Base-by-base conservation (phyloP, 2,329 filamentous ascomycete genomes). In the Phyllosticta citriasiana region DNA sequence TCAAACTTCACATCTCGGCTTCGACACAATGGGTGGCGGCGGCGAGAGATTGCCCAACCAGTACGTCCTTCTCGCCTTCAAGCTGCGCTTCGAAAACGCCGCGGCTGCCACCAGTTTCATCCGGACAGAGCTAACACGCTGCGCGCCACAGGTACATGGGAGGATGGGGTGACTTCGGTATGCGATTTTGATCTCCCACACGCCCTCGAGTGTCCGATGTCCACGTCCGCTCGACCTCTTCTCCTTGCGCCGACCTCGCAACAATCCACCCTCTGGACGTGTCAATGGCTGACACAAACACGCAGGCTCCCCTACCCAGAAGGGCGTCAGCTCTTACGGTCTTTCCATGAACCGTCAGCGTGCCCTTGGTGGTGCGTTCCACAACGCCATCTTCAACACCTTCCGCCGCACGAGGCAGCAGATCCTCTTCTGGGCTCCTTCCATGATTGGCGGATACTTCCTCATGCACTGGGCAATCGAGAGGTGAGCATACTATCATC, bases 351-450 rank as follows among this genome's bases (percentile, higher is more conserved):
- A 99, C 84, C 88, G 89, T 74, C 93, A 96, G 81, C 87, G 89
- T 72, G 89, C 91, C 65, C 82, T 96, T 67, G 91, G 91, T 66
- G 90, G 89, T 70, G 80, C 87, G 63, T 77, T 82, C 66, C 79
- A 93, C 76, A 88, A 87, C 67, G 93, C 92, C 72, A 79, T 97
- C 80, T 97, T 97, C 87, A 99, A 99, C 84, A 87, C 85, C 70
- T 95, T 88, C 84, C 87, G 94, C 77, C 86, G 94, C 71, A 89
- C 88, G 78, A 87, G 86, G 75, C 77, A 82, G 69, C 94, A 97
- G 82, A 85, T 96, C 68, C 85, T 97, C 69, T 99, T 92, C 84
- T 86, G 92, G 77, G 83, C 87, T 26, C 89, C 94, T 63, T 88
- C 92, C 50, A 79, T 96, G 68, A 70, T 94, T 66, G 76, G 82